Percentiles rank a stretch among this genome's conserved stretches.
phyloP scores from a whole-genome alignment of 495 filamentous ascomycete species.

The Staphylotrichum longicolle region DNA sequence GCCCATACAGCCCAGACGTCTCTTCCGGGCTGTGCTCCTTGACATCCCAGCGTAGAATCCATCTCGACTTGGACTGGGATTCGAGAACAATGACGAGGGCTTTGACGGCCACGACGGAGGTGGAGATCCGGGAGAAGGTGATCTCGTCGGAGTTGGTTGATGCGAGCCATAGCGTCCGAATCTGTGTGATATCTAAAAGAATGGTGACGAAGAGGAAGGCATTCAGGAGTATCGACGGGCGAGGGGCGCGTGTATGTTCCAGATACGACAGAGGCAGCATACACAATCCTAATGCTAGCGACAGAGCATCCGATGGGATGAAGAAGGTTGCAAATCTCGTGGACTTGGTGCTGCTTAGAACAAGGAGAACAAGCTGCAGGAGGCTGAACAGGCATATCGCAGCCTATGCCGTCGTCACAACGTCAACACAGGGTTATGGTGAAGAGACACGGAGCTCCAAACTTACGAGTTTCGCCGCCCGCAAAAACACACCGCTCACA shows the following conservation, averaged over 20 bases:
- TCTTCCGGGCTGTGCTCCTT: constrained; percentile 51
- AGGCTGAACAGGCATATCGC: constrained; percentile 9
- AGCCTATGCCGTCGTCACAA: neutral
- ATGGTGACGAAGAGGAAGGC: constrained; percentile 59
- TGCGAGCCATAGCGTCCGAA: constrained; percentile 59
- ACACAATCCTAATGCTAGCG: constrained; percentile 34
- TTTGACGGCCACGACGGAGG: constrained; percentile 48
- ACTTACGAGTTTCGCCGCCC: constrained; percentile 39
- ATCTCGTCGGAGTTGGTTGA: constrained; percentile 30
- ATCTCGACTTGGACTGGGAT: constrained; percentile 50
- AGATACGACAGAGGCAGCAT: constrained; percentile 49
- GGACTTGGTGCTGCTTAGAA: constrained; percentile 26
- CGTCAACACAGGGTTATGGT: neutral
- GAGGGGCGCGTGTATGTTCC: constrained; percentile 54
- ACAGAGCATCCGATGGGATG: constrained; percentile 32
- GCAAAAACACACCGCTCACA: constrained; percentile 37
- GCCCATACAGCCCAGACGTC: constrained; percentile 48
- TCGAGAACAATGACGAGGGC: constrained; percentile 53
- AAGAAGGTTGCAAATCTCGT: constrained; percentile 4
- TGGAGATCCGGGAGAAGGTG: constrained; percentile 46
- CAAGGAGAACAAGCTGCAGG: constrained; percentile 34
- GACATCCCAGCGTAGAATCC: constrained; percentile 29
- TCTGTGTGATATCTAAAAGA: constrained; percentile 56
- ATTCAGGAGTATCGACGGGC: constrained; percentile 60
- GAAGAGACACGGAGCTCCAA: neutral